Base-by-base conservation (phyloP, 176 grass and related monocot genomes). In the Themeda triandra region DNA sequence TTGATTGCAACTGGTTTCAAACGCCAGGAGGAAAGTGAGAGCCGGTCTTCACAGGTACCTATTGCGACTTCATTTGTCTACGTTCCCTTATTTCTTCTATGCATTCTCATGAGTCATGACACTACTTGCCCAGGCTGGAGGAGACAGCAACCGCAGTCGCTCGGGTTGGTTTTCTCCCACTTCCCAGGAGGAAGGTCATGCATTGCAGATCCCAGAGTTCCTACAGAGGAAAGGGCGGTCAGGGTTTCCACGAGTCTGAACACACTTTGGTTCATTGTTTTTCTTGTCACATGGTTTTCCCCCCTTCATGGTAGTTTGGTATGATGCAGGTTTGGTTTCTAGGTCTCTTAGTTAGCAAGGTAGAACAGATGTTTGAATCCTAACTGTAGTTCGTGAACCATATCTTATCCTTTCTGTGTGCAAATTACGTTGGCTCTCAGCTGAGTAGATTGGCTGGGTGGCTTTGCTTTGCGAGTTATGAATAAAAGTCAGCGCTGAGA, bases 1-100 rank as follows among this genome's bases (percentile, higher is more conserved):
- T 59, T 97, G 23, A 94, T 97, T 69, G 92, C 95, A 48, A 94
- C 92, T 79, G 95, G 95, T 45, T 97, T 97, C 75, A 97, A 89
- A 39, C 88, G 92, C 64, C 95, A 94, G 75, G 95, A 94, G 49
- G 95, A 94, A 73, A 48, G 60, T 25, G 86, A 92, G 82, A 40
- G 25, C 68, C 87, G 76, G 24, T 24, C 85, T 53, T 77, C 27
- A 13, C 84, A 91, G 90, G 92, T 92, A 88, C 27, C 32, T 35
- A 45, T 62, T 76, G 68, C 69, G 10, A 30, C 62, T 29, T 51
- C 48, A 25, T 79, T 45, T 35, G 33, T 66, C 56, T 66, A 46
- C 30, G 54, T 64, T 71, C 39, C 64, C 19, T 41, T 58, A 54
- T 64, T 86, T 63, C 14, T 1, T 17, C 24, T 28, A 1, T 21